Percentiles rank a stretch among this genome's conserved stretches.
Evolutionary conservation across 2,329 filamentous ascomycete genomes (phyloP).

Genomic region (Fusarium temperatum): DNA sequence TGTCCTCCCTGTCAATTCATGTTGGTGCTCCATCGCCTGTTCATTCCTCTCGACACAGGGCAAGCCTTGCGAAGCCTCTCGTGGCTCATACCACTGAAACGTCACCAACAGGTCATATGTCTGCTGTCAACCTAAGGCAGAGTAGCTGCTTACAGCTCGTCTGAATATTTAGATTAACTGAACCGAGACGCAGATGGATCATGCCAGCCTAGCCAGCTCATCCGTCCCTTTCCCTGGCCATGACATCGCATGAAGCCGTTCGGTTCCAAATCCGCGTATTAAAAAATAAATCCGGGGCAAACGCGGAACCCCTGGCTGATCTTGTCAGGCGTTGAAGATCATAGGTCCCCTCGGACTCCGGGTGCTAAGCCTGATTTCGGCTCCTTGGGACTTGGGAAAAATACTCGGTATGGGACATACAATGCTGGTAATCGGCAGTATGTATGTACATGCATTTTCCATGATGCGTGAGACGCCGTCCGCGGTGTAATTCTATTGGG

Average conservation of each 20-base stretch:
- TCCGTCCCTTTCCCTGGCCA: no score
- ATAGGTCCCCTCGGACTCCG: neutral
- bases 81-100: slow-evolving; percentile 37
- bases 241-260: neutral
- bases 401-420: neutral
- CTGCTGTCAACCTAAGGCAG: slow-evolving; percentile 3
- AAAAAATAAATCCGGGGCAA: slow-evolving; percentile 12
- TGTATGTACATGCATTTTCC: neutral
- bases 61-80: slow-evolving; percentile 31
- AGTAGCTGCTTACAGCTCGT: neutral
- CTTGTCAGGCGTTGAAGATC: slow-evolving; percentile 18
- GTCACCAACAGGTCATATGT: slow-evolving; percentile 40
- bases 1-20: slow-evolving; percentile 10
- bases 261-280: slow-evolving; percentile 3
- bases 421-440: neutral
- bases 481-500: slow-evolving; percentile 24
- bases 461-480: neutral
- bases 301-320: slow-evolving; percentile 15
- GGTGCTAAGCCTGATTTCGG: neutral
- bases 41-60: slow-evolving; percentile 14
- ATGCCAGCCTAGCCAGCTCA: neutral
- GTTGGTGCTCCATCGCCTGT: slow-evolving; percentile 20
- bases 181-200: neutral
- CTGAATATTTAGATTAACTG: neutral
- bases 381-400: neutral